Evolutionary conservation across 1,284 basidiomycete species (phyloP).

Genomic region (Puccinia horiana): DNA sequence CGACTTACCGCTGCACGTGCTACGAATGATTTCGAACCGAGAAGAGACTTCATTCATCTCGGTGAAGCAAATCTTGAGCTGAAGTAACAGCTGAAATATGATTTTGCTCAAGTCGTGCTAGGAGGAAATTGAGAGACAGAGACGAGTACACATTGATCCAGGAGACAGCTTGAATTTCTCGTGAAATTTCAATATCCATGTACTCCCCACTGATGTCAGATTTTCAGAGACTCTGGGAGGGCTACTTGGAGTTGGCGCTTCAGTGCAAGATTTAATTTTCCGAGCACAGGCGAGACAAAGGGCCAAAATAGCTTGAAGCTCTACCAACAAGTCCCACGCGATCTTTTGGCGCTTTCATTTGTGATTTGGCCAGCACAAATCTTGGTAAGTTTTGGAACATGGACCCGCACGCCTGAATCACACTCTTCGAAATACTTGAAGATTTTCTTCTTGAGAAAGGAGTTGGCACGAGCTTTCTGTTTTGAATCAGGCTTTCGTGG

Average conservation of each 20-base stretch:
- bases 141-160: background rate
- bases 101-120: constrained; percentile 24
- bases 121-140: background rate
- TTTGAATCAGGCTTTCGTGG: background rate
- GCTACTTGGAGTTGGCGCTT: constrained; percentile 23
- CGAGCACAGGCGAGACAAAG: constrained; percentile 8
- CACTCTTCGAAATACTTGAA: constrained; percentile 23
- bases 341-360: constrained; percentile 13
- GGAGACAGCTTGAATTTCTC: no score
- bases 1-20: constrained; percentile 14
- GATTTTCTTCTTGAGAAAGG: background rate
- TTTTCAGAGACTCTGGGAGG: background rate
- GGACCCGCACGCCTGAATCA: background rate
- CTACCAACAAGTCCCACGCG: constrained; percentile 23
- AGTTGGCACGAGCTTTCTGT: background rate
- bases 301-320: constrained; percentile 34
- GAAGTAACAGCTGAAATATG: constrained; percentile 22
- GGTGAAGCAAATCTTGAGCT: constrained; percentile 31
- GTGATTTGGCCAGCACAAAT: constrained; percentile 15
- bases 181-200: no score
- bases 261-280: constrained; percentile 19
- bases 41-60: background rate
- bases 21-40: constrained; percentile 21
- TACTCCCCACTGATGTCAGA: background rate
- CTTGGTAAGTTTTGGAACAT: constrained; percentile 13